Evolutionary conservation across 495 filamentous ascomycete species (phyloP).

Genomic region (Neurospora sp.): DNA sequence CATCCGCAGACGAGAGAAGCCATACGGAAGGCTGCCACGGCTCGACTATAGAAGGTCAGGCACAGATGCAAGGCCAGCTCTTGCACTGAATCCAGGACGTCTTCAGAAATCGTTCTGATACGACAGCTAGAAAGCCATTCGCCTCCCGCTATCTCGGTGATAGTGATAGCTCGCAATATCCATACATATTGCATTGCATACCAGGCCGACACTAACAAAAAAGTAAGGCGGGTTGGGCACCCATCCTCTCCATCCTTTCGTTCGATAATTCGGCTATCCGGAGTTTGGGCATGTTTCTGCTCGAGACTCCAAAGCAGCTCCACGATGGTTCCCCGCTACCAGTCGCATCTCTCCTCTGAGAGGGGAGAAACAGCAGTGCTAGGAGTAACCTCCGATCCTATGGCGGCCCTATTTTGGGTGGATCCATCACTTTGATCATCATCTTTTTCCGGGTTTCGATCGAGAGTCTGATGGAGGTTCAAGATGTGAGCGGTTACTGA

Average conservation of each 20-base stretch:
- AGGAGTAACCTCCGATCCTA: background rate
- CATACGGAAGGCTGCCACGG: background rate
- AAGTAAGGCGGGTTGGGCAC: background rate
- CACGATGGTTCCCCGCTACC: background rate
- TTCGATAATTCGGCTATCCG: background rate
- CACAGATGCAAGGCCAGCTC: background rate
- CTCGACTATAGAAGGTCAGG: background rate
- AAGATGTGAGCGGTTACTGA: conserved; percentile 21
- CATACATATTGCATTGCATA: background rate
- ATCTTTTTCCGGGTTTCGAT: background rate
- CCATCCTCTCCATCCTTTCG: background rate
- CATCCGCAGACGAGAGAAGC: background rate
- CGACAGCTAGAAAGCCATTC: background rate
- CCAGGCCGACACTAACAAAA: background rate
- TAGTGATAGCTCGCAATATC: background rate
- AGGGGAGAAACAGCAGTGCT: background rate
- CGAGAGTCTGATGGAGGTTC: background rate
- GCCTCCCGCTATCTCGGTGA: background rate
- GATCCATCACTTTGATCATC: background rate
- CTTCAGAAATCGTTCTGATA: background rate
- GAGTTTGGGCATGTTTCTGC: background rate
- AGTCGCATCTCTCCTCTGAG: background rate
- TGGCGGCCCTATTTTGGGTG: conserved; percentile 4
- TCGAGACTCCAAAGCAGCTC: background rate
- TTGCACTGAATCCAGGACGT: background rate